Base-by-base conservation (phyloP, 208 protist genomes). In the Crithidia sp. region DNA sequence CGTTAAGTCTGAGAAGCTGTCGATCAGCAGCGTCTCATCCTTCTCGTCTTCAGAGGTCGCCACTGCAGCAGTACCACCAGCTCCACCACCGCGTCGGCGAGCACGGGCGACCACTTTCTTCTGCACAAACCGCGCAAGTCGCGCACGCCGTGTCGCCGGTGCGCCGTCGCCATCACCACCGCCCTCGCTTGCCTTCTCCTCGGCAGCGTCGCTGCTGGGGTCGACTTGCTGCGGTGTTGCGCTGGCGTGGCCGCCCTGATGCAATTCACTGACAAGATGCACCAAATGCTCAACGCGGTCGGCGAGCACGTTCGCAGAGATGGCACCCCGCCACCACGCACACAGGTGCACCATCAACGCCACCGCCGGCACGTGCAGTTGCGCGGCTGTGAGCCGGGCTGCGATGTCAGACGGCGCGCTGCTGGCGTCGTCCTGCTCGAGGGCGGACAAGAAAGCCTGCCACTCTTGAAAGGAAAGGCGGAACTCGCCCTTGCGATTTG, bases 401-500 rank as follows among this genome's bases (percentile, higher is more conserved):
- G 79, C 87, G 5, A 90, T 60, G 41, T 76, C 76, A 37, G 86
- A 94, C 0, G 84, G 79, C 5, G 77, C 74, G 17, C 73, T 73
- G 74, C 49, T 76, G 37, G 58, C 16, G 43, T 67, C 65, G 8
- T 52, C 74, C n/a, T 17, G 61, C 58, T 89, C 81, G 5, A 91
- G 54, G 37, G 88, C 45, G 0, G 87, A 82, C 43, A 93, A 64
- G 9, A 93, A 71, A 0, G 87, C 83, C 66, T 96, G 89, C 87
- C 89, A 94, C 60, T 94, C 88, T 13, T 86, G 68, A 56, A 92
- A 88, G 0, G 87, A 90, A 39, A 95, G 58, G 28, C 47, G 57
- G 71, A 95, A 95, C 7, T 39, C 58, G 39, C 57, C 67, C 17
- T 52, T 56, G 17, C 71, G 75, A 14, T 75, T 65, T 9, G 9